These are phyloP conservation scores for Phytophthora sansomeana DNA, from an alignment of 352 stramenopile species.

Conservation along the genomic window DNA sequence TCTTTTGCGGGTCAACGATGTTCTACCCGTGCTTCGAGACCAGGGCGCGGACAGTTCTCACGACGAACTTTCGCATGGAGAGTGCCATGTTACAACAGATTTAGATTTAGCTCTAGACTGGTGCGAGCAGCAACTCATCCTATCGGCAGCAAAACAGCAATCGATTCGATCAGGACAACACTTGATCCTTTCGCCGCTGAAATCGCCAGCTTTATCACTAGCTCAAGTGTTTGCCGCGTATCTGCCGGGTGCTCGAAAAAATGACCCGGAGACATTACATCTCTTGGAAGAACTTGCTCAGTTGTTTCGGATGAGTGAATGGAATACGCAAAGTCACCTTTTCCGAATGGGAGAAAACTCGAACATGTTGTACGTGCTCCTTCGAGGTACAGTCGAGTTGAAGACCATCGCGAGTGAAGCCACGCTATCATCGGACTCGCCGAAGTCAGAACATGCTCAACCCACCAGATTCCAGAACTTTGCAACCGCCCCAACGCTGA, in stretches of 20 bases:
- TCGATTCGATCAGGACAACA: conserved; percentile 48
- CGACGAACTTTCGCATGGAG: conserved; percentile 7
- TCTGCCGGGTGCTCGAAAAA: conserved; percentile 30
- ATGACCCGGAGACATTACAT: conserved; percentile 15
- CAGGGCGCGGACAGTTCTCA: conserved; percentile 1
- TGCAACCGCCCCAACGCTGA: neutral
- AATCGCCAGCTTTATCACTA: conserved; percentile 43
- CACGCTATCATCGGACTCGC: conserved; percentile 26
- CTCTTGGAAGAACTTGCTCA: conserved; percentile 45
- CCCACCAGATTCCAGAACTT: conserved; percentile 4
- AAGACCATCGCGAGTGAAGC: conserved; percentile 33
- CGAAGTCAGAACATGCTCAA: conserved; percentile 22
- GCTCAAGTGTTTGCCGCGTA: conserved; percentile 58
- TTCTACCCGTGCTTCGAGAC: conserved; percentile 25
- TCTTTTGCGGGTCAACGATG: conserved; percentile 65
- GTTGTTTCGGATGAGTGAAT: conserved; percentile 48
- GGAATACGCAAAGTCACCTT: conserved; percentile 37
- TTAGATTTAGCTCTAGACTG: conserved; percentile 67
- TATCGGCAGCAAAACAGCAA: conserved; percentile 44
- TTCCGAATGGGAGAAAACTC: conserved; percentile 54
- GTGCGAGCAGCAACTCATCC: conserved; percentile 72
- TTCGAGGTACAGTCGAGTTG: conserved; percentile 60
- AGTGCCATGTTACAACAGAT: conserved; percentile 54
- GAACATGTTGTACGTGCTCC: conserved; percentile 58
- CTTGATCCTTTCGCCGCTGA: conserved; percentile 31